Conservation (phyloP, 1,139 yeast species). For the Eremothecium coryli region DNA sequence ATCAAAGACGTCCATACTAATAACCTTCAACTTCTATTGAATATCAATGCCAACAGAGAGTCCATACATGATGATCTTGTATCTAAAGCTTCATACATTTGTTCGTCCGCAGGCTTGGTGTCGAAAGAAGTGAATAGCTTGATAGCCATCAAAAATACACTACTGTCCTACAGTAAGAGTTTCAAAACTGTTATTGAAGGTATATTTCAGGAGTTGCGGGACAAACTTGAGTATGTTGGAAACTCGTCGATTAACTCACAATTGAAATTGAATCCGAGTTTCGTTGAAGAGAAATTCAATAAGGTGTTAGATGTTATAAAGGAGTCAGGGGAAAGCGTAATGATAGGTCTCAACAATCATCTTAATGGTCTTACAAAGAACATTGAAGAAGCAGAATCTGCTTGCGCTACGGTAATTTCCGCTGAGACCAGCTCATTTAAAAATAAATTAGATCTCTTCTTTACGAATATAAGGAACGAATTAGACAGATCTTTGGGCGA, state of each 20-base stretch:
- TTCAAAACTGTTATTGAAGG: conserved; percentile 16
- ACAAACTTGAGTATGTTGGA: conserved; percentile 3
- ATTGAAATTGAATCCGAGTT: background rate
- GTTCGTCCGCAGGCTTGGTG: background rate
- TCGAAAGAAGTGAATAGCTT: conserved; percentile 1
- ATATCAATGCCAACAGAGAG: conserved; percentile 18
- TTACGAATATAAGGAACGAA: conserved; percentile 5
- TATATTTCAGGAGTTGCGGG: conserved; percentile 11
- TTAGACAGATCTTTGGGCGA: conserved; percentile 1
- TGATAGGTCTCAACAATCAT: background rate
- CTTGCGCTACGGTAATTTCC: background rate
- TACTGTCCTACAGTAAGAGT: conserved; percentile 1
- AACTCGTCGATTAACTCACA: background rate
- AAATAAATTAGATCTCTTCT: background rate
- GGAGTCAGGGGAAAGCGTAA: background rate
- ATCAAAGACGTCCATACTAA: conserved; percentile 18
- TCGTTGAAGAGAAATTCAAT: conserved; percentile 2
- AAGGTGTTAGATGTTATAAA: conserved; percentile 1
- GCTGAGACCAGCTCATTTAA: background rate
- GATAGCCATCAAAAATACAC: background rate
- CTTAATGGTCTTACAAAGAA: background rate
- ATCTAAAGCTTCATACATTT: conserved; percentile 10
- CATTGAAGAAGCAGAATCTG: background rate
- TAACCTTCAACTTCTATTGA: conserved; percentile 16
- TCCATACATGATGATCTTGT: conserved; percentile 17